phyloP scores from a whole-genome alignment of 2,329 filamentous ascomycete species.

The Colletotrichum karsti region DNA sequence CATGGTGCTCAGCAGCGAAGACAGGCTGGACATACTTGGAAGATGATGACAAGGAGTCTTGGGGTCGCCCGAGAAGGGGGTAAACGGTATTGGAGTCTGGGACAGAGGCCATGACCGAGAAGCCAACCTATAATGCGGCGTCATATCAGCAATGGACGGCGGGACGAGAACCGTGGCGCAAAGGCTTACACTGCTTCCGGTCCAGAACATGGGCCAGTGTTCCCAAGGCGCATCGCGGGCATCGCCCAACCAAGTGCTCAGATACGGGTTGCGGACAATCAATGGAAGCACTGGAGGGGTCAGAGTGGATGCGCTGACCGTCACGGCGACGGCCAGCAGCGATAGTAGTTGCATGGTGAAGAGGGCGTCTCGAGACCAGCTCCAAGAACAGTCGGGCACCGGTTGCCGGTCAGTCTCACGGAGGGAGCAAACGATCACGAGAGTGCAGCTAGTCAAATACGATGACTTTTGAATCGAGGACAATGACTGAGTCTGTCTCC shows the following conservation, averaged over 20 bases:
- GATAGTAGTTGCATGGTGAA: slow-evolving; percentile 37
- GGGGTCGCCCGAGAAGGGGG: slow-evolving; percentile 59
- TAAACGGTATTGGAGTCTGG: slow-evolving; percentile 52
- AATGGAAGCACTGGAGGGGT: slow-evolving; percentile 66
- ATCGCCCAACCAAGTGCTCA: slow-evolving; percentile 69
- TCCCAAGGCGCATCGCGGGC: slow-evolving; percentile 81
- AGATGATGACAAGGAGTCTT: slow-evolving; percentile 52
- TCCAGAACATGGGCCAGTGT: slow-evolving; percentile 89
- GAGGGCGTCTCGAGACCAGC: neutral
- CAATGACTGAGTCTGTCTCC: neutral
- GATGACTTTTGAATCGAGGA: neutral
- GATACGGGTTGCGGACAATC: slow-evolving; percentile 67
- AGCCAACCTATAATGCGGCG: slow-evolving; percentile 48
- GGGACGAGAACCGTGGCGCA: slow-evolving; percentile 2
- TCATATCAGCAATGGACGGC: slow-evolving; percentile 8
- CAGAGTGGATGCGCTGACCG: slow-evolving; percentile 57
- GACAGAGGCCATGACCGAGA: slow-evolving; percentile 58
- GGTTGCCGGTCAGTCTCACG: neutral
- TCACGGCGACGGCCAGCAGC: slow-evolving; percentile 42
- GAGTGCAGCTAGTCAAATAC: neutral
- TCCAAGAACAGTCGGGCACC: neutral
- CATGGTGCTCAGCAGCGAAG: neutral
- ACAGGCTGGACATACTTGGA: slow-evolving; percentile 29
- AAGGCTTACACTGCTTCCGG: slow-evolving; percentile 65
- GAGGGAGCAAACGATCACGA: neutral